phyloP scores from a whole-genome alignment of 2,329 filamentous ascomycete species.

The Torrubiella hemipterigena region DNA sequence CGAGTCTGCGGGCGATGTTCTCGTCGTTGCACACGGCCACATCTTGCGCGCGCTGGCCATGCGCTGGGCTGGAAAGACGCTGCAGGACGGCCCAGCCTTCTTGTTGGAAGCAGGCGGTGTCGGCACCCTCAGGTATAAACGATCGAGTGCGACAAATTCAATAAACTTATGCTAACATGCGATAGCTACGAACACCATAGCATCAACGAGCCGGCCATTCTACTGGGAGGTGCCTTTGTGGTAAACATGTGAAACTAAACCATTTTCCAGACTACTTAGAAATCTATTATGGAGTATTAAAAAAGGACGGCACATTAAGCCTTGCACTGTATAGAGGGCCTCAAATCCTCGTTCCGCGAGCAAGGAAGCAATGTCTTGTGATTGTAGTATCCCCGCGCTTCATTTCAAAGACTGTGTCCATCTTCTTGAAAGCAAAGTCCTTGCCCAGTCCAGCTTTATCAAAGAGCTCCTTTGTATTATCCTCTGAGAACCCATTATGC shows the following conservation, averaged over 20 bases:
- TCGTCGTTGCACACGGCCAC: constrained; percentile 80
- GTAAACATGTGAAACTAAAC: constrained; percentile 23
- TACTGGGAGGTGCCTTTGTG: constrained; percentile 62
- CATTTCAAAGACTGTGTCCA: constrained; percentile 34
- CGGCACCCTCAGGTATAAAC: constrained; percentile 57
- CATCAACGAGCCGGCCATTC: constrained; percentile 66
- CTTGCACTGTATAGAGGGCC: neutral
- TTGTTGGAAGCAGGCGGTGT: constrained; percentile 84
- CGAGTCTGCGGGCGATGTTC: constrained; percentile 22
- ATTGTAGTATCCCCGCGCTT: constrained; percentile 19
- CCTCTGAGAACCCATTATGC: constrained; percentile 53
- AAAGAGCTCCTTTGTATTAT: constrained; percentile 48
- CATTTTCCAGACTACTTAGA: neutral
- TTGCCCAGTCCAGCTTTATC: constrained; percentile 45
- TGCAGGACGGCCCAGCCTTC: constrained; percentile 66
- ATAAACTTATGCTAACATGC: constrained; percentile 6
- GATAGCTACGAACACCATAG: constrained; percentile 67
- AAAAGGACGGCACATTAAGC: neutral
- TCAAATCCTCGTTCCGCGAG: constrained; percentile 27
- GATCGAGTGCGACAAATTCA: neutral
- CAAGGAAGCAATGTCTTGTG: constrained; percentile 28
- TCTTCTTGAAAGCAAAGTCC: constrained; percentile 43
- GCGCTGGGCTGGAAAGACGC: constrained; percentile 64
- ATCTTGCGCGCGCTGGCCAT: constrained; percentile 81
- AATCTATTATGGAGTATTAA: no score